Percentiles rank a stretch among this genome's conserved stretches.
These are phyloP conservation scores for Pichia scutulata DNA, from an alignment of 805 yeast species.

Conservation along the genomic window DNA sequence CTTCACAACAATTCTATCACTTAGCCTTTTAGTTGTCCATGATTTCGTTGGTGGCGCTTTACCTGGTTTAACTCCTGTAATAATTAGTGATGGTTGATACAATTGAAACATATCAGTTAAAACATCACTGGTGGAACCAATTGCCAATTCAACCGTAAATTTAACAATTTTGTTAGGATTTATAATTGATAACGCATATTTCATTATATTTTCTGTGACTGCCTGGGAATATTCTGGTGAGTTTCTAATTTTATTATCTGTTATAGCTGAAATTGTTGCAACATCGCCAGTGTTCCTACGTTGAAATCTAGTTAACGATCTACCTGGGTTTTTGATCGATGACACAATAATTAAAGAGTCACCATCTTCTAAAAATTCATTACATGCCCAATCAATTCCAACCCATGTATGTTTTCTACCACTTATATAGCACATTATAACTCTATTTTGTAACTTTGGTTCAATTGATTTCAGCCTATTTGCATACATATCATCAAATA, in stretches of 20 bases:
- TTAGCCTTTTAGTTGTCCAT: slow-evolving; percentile 54
- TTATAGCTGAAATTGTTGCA: slow-evolving; percentile 9
- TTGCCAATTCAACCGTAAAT: slow-evolving; percentile 52
- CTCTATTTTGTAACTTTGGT: slow-evolving; percentile 41
- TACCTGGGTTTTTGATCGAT: slow-evolving; percentile 32
- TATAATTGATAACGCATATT: slow-evolving; percentile 40
- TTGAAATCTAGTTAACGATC: slow-evolving; percentile 16
- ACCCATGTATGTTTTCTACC: slow-evolving; percentile 81
- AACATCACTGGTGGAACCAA: slow-evolving; percentile 49
- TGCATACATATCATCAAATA: slow-evolving; percentile 40
- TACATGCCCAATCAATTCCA: slow-evolving; percentile 63
- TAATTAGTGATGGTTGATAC: slow-evolving; percentile 53
- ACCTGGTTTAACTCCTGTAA: slow-evolving; percentile 47
- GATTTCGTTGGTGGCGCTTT: slow-evolving; percentile 44
- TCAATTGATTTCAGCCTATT: slow-evolving; percentile 26
- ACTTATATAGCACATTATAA: slow-evolving; percentile 54
- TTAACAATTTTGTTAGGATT: slow-evolving; percentile 40
- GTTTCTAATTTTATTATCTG: slow-evolving; percentile 32
- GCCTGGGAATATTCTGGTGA: slow-evolving; percentile 41
- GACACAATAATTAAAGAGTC: slow-evolving; percentile 61
- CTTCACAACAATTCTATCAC: slow-evolving; percentile 57
- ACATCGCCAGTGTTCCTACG: slow-evolving; percentile 15
- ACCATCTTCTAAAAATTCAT: slow-evolving; percentile 48
- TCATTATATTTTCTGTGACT: slow-evolving; percentile 43
- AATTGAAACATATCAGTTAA: slow-evolving; percentile 52